These are phyloP conservation scores for Apophysomyces sp. DNA, from an alignment of 371 early-diverging fungal genomes.

Conservation along the genomic window DNA sequence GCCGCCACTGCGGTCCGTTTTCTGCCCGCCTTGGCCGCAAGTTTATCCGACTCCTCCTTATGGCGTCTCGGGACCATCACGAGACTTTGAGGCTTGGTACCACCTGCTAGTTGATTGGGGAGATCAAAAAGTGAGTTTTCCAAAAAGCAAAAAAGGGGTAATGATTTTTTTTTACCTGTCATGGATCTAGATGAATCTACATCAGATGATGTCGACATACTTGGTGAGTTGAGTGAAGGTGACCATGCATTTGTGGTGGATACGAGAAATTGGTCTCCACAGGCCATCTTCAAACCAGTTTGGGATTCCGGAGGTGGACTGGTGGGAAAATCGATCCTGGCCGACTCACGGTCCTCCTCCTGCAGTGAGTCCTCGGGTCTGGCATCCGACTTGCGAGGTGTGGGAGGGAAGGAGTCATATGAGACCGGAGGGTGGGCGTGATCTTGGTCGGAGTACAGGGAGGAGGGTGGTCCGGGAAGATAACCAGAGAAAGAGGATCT, in stretches of 20 bases:
- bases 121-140: too few species aligned
- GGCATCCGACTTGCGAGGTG: not conserved
- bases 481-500: not conserved
- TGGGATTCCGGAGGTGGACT: not conserved
- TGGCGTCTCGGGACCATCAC: not conserved
- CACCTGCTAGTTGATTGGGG: not conserved
- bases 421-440: not conserved
- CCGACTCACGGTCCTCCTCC: not conserved
- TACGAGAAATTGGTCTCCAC: not conserved
- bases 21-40: not conserved
- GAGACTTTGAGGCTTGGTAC: slow-evolving; percentile 1
- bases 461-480: not conserved
- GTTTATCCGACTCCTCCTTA: not conserved
- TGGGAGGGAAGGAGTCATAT: not conserved
- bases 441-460: not conserved
- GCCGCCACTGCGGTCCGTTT: slow-evolving; percentile 1
- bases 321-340: not conserved
- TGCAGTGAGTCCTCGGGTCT: not conserved
- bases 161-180: not conserved
- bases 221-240: not conserved
- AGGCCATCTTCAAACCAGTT: not conserved
- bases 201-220: not conserved
- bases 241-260: not conserved
- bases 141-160: too few species aligned
- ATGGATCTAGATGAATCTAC: not conserved